A percentile compares a stretch with the other conserved stretches of the same genome.
These are phyloP conservation scores for Sugiyamaella novakii DNA, from an alignment of 1,139 yeast genomes.

Conservation along the genomic window DNA sequence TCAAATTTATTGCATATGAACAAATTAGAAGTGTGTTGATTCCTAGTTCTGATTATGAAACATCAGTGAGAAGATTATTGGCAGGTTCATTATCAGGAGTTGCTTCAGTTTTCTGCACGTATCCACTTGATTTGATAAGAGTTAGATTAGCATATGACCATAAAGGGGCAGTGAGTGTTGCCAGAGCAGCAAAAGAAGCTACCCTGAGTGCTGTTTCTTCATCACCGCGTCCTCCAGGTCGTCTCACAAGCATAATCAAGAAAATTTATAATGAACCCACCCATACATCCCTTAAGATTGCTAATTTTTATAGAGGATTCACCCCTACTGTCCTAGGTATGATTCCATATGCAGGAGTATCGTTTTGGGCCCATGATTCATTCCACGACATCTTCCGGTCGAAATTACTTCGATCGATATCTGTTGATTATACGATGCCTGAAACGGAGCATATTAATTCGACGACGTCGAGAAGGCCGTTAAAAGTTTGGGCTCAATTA, in stretches of 20 bases:
- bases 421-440: conserved; percentile 21
- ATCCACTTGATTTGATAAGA: conserved; percentile 87
- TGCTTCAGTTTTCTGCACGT: conserved; percentile 83
- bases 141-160: conserved; percentile 93
- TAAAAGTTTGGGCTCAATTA: conserved; percentile 88
- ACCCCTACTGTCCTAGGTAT: conserved; percentile 92
- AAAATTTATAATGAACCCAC: conserved; percentile 61
- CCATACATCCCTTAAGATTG: conserved; percentile 18
- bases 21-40: conserved; percentile 81
- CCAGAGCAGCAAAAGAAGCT: conserved; percentile 4
- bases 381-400: conserved; percentile 83
- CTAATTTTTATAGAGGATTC: conserved; percentile 86
- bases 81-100: conserved; percentile 91
- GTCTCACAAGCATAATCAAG: conserved; percentile 55
- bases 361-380: conserved; percentile 90
- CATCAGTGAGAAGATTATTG: conserved; percentile 73
- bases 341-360: conserved; percentile 98
- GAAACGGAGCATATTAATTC: conserved; percentile 19
- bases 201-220: neutral
- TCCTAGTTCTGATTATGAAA: conserved; percentile 73
- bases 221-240: conserved; percentile 46
- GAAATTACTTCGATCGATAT: conserved; percentile 41
- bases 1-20: conserved; percentile 96
- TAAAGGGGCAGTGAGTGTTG: conserved; percentile 31
- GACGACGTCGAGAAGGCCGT: conserved; percentile 49